Percentiles rank a stretch among this genome's conserved stretches.
These are phyloP conservation scores for Solanum chmielewskii DNA, from an alignment of 257 asterid species.

Conservation along the genomic window DNA sequence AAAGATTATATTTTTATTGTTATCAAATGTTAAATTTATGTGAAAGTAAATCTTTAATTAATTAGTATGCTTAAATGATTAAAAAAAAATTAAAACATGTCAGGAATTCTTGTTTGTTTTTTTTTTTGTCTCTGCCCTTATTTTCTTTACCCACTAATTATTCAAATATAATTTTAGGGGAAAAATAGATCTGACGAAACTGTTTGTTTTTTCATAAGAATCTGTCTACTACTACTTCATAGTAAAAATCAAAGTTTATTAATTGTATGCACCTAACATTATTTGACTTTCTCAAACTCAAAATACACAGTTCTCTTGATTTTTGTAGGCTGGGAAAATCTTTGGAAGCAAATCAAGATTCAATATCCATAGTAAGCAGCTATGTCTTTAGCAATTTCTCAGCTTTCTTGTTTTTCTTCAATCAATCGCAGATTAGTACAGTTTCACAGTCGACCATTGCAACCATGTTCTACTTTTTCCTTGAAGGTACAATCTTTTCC, in stretches of 20 bases:
- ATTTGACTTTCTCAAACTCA: background rate
- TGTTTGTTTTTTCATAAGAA: background rate
- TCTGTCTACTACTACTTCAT: background rate
- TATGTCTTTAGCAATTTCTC: constrained; percentile 26
- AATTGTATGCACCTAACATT: background rate
- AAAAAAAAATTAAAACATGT: background rate
- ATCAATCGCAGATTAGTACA: constrained; percentile 1
- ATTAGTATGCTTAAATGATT: background rate
- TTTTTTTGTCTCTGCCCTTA: background rate
- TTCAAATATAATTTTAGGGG: background rate
- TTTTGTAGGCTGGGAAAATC: background rate
- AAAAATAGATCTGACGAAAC: background rate
- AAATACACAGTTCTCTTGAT: background rate
- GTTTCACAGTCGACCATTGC: constrained; percentile 6
- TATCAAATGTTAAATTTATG: background rate
- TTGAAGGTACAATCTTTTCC: constrained; percentile 13
- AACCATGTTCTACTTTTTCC: background rate
- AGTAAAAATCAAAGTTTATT: background rate
- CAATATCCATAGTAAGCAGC: background rate
- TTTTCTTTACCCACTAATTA: background rate
- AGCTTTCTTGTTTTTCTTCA: constrained; percentile 22
- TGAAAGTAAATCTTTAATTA: background rate
- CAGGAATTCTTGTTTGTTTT: background rate
- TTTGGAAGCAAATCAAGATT: background rate
- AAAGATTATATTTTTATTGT: no score